Percentiles rank a stretch among this genome's conserved stretches.
Evolutionary conservation across 768 basidiomycete genomes (phyloP).

Genomic region (Termitomyces bulborhizus): DNA sequence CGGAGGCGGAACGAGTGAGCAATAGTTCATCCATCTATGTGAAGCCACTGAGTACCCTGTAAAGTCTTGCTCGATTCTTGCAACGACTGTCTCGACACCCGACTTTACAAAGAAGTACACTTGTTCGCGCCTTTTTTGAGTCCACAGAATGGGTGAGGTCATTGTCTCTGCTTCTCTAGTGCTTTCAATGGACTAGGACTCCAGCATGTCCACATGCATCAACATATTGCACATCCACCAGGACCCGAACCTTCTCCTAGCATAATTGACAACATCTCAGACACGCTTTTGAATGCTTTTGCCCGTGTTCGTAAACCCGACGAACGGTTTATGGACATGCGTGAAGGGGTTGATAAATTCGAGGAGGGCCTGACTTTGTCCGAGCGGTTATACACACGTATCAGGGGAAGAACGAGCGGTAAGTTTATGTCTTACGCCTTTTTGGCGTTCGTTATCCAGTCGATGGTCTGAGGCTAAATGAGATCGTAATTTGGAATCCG

Average conservation of each 20-base stretch:
- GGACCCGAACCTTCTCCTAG: constrained; percentile 73
- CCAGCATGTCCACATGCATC: constrained; percentile 96
- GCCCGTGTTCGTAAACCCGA: constrained; percentile 95
- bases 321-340: constrained; percentile 89
- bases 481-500: constrained; percentile 75
- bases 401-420: constrained; percentile 84
- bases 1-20: constrained; percentile 81
- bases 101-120: constrained; percentile 83
- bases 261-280: constrained; percentile 91
- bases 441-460: constrained; percentile 21
- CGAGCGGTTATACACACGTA: constrained; percentile 76
- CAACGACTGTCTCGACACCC: constrained; percentile 91
- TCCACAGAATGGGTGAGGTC: constrained; percentile 96
- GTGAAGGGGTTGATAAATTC: constrained; percentile 90
- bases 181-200: constrained; percentile 5
- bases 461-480: constrained; percentile 75
- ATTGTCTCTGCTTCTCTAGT: background rate
- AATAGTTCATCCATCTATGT: background rate
- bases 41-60: background rate
- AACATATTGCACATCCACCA: constrained; percentile 89
- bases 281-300: constrained; percentile 95
- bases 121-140: constrained; percentile 92
- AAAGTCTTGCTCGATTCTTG: constrained; percentile 87
- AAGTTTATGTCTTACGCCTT: constrained; percentile 31
- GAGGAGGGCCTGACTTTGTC: constrained; percentile 85